Base-by-base conservation (phyloP, 2,329 filamentous ascomycete species). In the Hymenotorrendiella dingleyae region DNA sequence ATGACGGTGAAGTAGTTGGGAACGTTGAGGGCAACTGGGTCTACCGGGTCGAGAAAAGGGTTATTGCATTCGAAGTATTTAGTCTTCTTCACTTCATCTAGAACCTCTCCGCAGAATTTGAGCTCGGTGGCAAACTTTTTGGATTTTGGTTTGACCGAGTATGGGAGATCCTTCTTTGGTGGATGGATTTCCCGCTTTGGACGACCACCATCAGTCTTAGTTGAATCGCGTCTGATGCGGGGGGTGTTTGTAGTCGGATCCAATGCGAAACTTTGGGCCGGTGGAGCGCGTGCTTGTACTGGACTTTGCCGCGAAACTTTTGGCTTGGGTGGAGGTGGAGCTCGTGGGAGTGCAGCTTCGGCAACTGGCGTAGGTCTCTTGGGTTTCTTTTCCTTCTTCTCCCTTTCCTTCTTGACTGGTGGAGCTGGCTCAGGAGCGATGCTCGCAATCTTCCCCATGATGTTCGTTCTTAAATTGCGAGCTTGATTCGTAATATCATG, bases 111-210 rank as follows among this genome's bases (percentile, higher is more conserved):
- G 60, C 87, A 91, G 64, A 97, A 98, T 53, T 85, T 88, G 42
- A 97, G 72, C 64, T 97, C 91, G 29, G 86, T 81, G 53, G 89
- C 83, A 49, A 85, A 81, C 68, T 91, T 93, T 79, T 95, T 86
- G 67, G 82, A 90, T 70, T 94, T 94, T 9, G 88, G 86, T 60
- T 89, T 87, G 50, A 84, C 82, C 14, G 82, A 78, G 61, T 96
- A 97, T 6, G 90, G 84, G n/a, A 96, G 74, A 60, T 97, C 93
- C 53, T 91, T 90, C 59, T 91, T 90, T 0, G 93, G 89, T 7
- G 90, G 86, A 56, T 95, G 88, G 42, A 97, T 95, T 11, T 91
- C 88, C 41, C 93, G 84, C 71, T 96, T 96, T 9, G 91, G 90
- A 51, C 80, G 76, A 43, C 82, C 84, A 53, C 89, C 86, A 53